Percentiles rank a stretch among this genome's conserved stretches.
Conservation (phyloP, 352 stramenopile species). For the Phytophthora fragariae region DNA sequence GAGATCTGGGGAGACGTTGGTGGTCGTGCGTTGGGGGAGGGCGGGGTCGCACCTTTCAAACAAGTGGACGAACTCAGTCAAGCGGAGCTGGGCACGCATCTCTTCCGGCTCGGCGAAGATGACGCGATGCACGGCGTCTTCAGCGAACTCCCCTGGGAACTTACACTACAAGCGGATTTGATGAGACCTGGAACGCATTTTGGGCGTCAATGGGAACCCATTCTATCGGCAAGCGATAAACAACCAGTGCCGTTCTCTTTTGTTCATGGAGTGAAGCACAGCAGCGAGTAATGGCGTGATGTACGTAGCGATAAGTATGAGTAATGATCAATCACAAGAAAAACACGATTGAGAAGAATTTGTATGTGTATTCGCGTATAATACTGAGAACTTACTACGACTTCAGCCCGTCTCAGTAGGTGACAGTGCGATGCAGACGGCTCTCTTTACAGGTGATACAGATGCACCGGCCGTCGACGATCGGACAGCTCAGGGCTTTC, state of each 20-base stretch:
- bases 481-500: slow-evolving; percentile 80
- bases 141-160: slow-evolving; percentile 37
- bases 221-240: slow-evolving; percentile 19
- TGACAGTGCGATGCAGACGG: slow-evolving; percentile 61
- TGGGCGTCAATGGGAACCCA: slow-evolving; percentile 43
- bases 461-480: slow-evolving; percentile 80
- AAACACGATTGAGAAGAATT: neutral
- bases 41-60: slow-evolving; percentile 19
- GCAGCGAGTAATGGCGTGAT: slow-evolving; percentile 3
- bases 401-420: slow-evolving; percentile 39
- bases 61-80: slow-evolving; percentile 34
- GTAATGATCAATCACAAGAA: neutral
- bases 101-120: slow-evolving; percentile 52
- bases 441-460: slow-evolving; percentile 77
- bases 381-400: slow-evolving; percentile 12
- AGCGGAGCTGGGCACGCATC: slow-evolving; percentile 27
- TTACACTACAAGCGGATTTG: slow-evolving; percentile 40
- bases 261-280: slow-evolving; percentile 27
- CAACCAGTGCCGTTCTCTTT: slow-evolving; percentile 23
- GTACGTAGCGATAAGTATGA: neutral
- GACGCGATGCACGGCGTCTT: slow-evolving; percentile 53
- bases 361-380: slow-evolving; percentile 25
- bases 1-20: slow-evolving; percentile 58
- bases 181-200: slow-evolving; percentile 39
- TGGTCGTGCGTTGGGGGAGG: slow-evolving; percentile 26